phyloP scores from a whole-genome alignment of 306 rosid genomes.

The Acacia melanoxylon region DNA sequence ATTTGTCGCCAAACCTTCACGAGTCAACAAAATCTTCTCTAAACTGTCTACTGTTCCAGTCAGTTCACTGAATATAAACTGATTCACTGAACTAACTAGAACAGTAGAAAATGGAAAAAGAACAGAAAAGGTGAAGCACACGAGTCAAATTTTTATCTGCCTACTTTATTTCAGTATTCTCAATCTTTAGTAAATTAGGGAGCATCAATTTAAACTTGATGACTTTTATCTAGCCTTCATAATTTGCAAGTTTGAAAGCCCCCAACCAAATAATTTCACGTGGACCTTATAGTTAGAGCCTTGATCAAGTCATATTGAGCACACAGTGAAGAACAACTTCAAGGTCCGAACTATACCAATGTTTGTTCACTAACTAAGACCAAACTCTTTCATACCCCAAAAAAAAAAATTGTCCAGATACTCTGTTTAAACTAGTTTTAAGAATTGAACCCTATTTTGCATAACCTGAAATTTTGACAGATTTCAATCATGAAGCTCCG shows the following conservation, averaged over 20 bases:
- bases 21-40: neutral
- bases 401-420: neutral
- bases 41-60: neutral
- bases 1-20: neutral
- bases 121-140: neutral
- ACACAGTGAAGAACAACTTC: neutral
- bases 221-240: neutral
- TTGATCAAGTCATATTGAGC: neutral
- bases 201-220: neutral
- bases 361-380: neutral
- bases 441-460: neutral
- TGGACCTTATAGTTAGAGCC: neutral
- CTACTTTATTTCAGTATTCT: neutral
- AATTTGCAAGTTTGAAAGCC: neutral
- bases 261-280: neutral
- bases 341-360: neutral
- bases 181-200: neutral
- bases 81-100: too few relatives aligned
- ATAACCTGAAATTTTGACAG: neutral
- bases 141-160: neutral
- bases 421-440: neutral
- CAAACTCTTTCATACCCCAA: neutral
- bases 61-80: neutral
- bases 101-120: too few relatives aligned
- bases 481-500: neutral